Percentiles rank a stretch among this genome's conserved stretches.
phyloP scores from a whole-genome alignment of 352 stramenopile species.

The Peronosclerospora sorghi region DNA sequence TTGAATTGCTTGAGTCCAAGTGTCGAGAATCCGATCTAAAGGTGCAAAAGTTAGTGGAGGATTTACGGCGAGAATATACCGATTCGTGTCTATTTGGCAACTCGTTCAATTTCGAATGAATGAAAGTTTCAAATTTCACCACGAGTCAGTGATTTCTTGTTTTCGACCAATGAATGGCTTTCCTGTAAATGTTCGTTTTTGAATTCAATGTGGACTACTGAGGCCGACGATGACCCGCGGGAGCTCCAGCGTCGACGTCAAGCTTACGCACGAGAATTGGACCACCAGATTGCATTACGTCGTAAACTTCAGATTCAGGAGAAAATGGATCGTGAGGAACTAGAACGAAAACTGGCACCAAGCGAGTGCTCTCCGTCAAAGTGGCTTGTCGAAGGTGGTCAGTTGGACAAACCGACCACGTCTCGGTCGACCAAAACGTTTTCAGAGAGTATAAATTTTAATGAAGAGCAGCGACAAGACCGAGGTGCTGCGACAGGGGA shows the following conservation, averaged over 20 bases:
- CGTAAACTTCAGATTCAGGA: constrained; percentile 35
- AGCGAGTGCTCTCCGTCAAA: constrained; percentile 49
- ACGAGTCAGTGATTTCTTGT: not conserved
- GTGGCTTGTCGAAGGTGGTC: constrained; percentile 59
- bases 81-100: constrained; percentile 55
- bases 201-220: constrained; percentile 38
- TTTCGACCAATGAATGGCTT: not conserved
- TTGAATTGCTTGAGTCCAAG: constrained; percentile 55
- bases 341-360: constrained; percentile 41
- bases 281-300: constrained; percentile 57
- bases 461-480: constrained; percentile 19
- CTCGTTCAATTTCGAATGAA: constrained; percentile 15
- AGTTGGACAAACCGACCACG: constrained; percentile 11
- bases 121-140: not conserved
- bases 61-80: constrained; percentile 53
- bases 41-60: constrained; percentile 33
- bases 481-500: constrained; percentile 21
- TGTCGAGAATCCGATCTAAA: constrained; percentile 40
- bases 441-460: constrained; percentile 6
- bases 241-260: constrained; percentile 43
- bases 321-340: constrained; percentile 38
- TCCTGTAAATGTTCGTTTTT: not conserved
- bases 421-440: constrained; percentile 14
- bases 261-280: constrained; percentile 54
- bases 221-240: constrained; percentile 21